phyloP scores from a whole-genome alignment of 225 moss, liverwort and hornwort species.

The Straminergon stramineum region DNA sequence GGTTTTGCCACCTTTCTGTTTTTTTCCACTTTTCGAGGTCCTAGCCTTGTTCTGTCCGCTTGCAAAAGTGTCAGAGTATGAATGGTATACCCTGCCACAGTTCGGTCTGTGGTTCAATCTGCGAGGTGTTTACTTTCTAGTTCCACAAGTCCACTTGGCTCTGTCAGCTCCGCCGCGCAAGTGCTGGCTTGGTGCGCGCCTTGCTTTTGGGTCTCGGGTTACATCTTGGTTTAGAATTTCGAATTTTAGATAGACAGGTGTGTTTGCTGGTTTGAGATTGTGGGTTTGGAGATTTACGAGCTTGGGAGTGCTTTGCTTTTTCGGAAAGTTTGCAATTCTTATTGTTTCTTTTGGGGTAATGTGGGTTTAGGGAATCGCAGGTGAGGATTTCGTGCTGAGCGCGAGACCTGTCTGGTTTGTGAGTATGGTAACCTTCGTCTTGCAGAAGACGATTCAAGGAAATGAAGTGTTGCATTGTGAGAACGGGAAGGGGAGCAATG shows the following conservation, averaged over 20 bases:
- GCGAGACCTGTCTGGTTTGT: background rate
- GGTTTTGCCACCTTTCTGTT: background rate
- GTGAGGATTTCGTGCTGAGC: background rate
- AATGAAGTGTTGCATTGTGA: constrained; percentile 16
- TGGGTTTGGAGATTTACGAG: background rate
- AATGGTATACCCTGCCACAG: background rate
- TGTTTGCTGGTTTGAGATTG: background rate
- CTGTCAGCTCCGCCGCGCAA: background rate
- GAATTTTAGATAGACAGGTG: background rate
- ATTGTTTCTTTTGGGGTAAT: background rate
- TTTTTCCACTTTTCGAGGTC: background rate
- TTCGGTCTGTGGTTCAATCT: background rate
- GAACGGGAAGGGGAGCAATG: constrained; percentile 15
- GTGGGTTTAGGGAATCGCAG: background rate
- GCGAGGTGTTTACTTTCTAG: background rate
- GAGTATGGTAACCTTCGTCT: constrained; percentile 49
- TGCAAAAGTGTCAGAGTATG: background rate
- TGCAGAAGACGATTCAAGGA: constrained; percentile 24
- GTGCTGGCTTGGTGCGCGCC: background rate
- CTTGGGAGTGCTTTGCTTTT: background rate
- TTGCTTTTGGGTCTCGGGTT: background rate
- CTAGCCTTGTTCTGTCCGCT: background rate
- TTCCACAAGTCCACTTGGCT: background rate
- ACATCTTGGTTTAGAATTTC: background rate
- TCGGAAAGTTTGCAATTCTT: background rate